Conservation (phyloP, 23 red algal species). For the Gracilaria gracilis region DNA sequence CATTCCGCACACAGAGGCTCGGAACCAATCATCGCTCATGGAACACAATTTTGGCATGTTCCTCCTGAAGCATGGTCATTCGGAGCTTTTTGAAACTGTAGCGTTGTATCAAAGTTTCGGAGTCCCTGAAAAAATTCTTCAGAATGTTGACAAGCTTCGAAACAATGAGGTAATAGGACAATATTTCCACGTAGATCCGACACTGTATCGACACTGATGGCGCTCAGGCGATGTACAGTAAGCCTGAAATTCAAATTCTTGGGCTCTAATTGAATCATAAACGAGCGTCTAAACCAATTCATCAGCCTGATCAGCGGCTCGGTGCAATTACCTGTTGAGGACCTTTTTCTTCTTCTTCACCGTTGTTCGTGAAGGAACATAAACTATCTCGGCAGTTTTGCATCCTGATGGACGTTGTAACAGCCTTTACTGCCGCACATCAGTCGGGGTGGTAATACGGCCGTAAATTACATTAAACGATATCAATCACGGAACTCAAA, state of each 20-base stretch:
- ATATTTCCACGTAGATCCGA: background rate
- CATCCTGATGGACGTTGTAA: background rate
- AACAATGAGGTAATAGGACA: background rate
- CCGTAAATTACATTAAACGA: background rate
- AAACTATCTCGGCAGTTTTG: background rate
- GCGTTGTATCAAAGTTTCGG: background rate
- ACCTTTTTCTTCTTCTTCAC: background rate
- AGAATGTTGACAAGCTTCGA: background rate
- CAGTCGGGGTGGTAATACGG: background rate
- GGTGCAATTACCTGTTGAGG: background rate
- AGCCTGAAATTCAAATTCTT: background rate
- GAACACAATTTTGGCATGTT: background rate
- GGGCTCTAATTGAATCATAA: background rate
- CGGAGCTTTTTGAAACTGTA: background rate
- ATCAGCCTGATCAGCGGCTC: background rate
- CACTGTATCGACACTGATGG: background rate
- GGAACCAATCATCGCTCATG: background rate
- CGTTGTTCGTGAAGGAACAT: background rate
- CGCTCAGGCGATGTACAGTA: background rate
- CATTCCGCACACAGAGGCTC: background rate
- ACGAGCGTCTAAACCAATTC: background rate
- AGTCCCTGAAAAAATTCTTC: background rate
- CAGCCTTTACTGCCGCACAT: constrained; percentile 4
- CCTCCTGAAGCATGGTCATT: background rate
- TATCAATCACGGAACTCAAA: background rate